Base-by-base conservation (phyloP, 2,329 filamentous ascomycete species). In the Trichoderma sp. region DNA sequence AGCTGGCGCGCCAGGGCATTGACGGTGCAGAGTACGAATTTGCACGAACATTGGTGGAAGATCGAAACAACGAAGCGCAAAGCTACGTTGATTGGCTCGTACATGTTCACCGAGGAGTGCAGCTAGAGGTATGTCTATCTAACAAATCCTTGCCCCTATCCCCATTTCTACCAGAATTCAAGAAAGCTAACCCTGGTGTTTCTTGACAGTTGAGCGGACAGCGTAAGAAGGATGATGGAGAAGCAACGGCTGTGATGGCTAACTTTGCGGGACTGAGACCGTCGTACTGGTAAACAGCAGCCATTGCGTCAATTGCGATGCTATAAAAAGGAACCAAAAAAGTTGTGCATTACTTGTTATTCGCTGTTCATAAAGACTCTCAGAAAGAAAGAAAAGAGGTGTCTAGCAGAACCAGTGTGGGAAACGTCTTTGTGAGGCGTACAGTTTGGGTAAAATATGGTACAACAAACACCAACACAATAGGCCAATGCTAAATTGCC, bases 61-160 rank as follows among this genome's bases (percentile, higher is more conserved):
- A 99, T 77, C 88, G 96, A 73, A 98, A 98, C 79, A 97, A 97
- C 74, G 96, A 99, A 82, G 96, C 96, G 43, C 94, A 97, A 82
- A 97, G 92, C 78, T 99, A 98, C 80, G 96, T 98, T 40, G 96
- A 99, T 82, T 99, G 96, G 96, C 85, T 99, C 76, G 96, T 99
- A 69, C 92, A 97, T 80, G 87, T 98, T 72, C 96, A 99, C 81
- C 91, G 95, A 75, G 90, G 92, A 74, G 96, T 99, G 72, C 94
- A 97, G 78, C 84, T 97, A 72, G 96, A 99, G 87, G 89, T 91
- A 79, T 81, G 86, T 81, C 35, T 10, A 33, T 49, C 11, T 8
- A 14, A 43, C 16, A 14, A 16, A 43, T 27, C 4, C 2, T 33
- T 19, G 5, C 19, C 2, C 7, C 19, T 16, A 19, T 3, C 13